Evolutionary conservation across 2,329 filamentous ascomycete genomes (phyloP), one percentile per base, ranked within the genome.

Genomic region (Colletotrichum coccodes): DNA sequence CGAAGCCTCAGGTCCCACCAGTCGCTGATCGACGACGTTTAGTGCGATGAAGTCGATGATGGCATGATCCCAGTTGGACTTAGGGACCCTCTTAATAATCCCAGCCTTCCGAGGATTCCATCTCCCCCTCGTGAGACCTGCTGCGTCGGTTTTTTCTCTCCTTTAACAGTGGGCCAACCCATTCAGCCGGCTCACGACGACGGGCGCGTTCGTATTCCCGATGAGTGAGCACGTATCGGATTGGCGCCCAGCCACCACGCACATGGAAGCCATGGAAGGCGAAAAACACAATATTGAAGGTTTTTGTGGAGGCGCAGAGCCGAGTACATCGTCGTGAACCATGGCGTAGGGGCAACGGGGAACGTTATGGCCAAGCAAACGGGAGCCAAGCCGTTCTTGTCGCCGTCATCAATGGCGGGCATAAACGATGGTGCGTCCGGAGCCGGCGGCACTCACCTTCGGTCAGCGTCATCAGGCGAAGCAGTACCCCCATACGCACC

Each of bases 381-480:
- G 54, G 53, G 53, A 38, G 42, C 52, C 26, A 56, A 46, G 54
- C 54, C 40, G 54, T 52, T 69, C 42, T 69, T 32, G 61, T 69
- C 61, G 34, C 54, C 54, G 66, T 60, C 49, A 66, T 66, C 49
- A 46, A 66, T 34, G 40, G 54, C 53, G 59, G 62, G 26, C 53
- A 54, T 47, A 59, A 63, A 49, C 56, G 50, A 30, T 68, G 44
- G 47, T 59, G 64, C 54, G 49, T 53, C 54, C 60, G 60, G 64
- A 63, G 44, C 64, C 47, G 49, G 40, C 64, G 64, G 64, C 52
- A 65, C 46, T 68, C 40, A 68, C 66, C 61, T 60, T 36, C 49
- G 56, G 66, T 66, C 62, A 66, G 62, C 66, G 66, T 69, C 66
- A 65, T 65, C 18, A 42, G 40, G 54, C 18, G 60, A 58, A 44